Evolutionary conservation across 2,329 filamentous ascomycete genomes (phyloP).

Genomic region (Cercospora sojina): DNA sequence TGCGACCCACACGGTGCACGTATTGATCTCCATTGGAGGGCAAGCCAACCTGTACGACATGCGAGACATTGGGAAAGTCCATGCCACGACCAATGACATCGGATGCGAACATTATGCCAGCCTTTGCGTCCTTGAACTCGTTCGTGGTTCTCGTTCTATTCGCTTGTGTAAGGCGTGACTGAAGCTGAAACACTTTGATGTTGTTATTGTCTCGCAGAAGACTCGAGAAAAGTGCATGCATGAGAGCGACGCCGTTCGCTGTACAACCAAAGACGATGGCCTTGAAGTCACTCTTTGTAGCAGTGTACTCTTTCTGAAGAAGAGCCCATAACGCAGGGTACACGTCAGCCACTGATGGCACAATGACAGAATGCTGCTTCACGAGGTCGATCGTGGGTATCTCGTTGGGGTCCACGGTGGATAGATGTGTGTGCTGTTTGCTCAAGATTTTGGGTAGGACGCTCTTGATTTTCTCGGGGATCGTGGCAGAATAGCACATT

Average conservation of each 20-base stretch:
- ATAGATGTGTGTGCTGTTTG: slow-evolving; percentile 44
- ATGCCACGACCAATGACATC: slow-evolving; percentile 91
- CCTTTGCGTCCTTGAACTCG: slow-evolving; percentile 46
- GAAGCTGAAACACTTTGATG: slow-evolving; percentile 45
- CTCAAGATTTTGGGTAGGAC: slow-evolving; percentile 48
- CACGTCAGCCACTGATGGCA: slow-evolving; percentile 42
- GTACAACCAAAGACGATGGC: slow-evolving; percentile 50
- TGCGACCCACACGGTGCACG: slow-evolving; percentile 90
- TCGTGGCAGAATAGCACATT: slow-evolving; percentile 51
- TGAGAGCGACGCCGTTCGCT: slow-evolving; percentile 47
- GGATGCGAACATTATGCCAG: slow-evolving; percentile 54
- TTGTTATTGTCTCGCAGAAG: slow-evolving; percentile 37
- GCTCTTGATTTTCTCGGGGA: slow-evolving; percentile 46
- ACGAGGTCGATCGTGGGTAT: slow-evolving; percentile 50
- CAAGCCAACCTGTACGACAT: slow-evolving; percentile 72
- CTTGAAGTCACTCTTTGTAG: slow-evolving; percentile 45
- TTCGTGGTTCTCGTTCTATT: slow-evolving; percentile 46
- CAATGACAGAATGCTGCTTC: slow-evolving; percentile 49
- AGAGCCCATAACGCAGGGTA: slow-evolving; percentile 49
- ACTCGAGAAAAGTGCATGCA: slow-evolving; percentile 40
- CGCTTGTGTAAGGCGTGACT: slow-evolving; percentile 46
- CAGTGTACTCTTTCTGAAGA: slow-evolving; percentile 45
- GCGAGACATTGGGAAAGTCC: slow-evolving; percentile 96
- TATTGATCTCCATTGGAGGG: slow-evolving; percentile 62
- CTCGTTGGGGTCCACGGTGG: slow-evolving; percentile 48